Percentiles rank a stretch among this genome's conserved stretches.
Evolutionary conservation across 2,329 filamentous ascomycete species (phyloP).

Genomic region (Penicillium janthinellum): DNA sequence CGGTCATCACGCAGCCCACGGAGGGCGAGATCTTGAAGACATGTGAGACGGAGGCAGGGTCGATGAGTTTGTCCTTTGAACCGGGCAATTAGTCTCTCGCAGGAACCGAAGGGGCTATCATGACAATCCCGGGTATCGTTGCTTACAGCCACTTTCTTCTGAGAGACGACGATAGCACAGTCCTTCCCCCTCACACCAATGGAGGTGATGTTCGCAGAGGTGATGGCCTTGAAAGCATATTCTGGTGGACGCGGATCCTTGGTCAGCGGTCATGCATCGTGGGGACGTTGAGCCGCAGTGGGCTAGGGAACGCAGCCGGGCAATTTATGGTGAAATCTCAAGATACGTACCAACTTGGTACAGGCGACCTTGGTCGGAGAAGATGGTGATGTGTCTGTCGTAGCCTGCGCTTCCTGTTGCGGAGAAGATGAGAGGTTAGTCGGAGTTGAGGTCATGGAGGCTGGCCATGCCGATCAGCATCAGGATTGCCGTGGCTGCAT

Average conservation of each 20-base stretch:
- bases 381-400: conserved; percentile 99
- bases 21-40: conserved; percentile 96
- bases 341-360: conserved; percentile 87
- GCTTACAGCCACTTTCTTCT: conserved; percentile 98
- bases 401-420: conserved; percentile 77
- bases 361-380: conserved; percentile 95
- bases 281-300: conserved; percentile 21
- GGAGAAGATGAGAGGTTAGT: conserved; percentile 31
- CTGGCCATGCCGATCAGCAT: conserved; percentile 10
- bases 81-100: conserved; percentile 18
- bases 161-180: conserved; percentile 94
- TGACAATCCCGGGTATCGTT: not conserved
- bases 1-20: conserved; percentile 97
- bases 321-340: not conserved
- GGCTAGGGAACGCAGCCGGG: not conserved
- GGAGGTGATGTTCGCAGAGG: conserved; percentile 97
- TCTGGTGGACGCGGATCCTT: conserved; percentile 58
- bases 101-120: conserved; percentile 2
- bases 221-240: conserved; percentile 99
- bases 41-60: conserved; percentile 93
- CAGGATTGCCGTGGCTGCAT: conserved; percentile 20
- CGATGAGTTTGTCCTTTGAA: conserved; percentile 92
- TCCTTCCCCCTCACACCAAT: conserved; percentile 94
- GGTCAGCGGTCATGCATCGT: conserved; percentile 29
- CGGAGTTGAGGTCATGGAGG: conserved; percentile 34